These are phyloP conservation scores for Nemania serpens DNA, from an alignment of 2,329 filamentous ascomycete genomes.

Conservation along the genomic window DNA sequence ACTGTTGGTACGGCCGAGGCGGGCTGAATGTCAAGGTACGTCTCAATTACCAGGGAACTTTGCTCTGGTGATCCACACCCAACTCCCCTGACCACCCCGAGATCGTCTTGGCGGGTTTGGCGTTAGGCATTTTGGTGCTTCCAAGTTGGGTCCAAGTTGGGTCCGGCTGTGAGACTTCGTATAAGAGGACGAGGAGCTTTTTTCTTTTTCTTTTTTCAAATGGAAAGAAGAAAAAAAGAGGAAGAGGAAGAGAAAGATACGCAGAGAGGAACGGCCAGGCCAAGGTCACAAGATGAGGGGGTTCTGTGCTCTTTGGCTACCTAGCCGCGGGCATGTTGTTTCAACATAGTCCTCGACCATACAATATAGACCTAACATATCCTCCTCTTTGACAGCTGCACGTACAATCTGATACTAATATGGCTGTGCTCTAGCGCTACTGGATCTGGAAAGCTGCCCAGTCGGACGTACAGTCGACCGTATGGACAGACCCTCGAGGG, in stretches of 20 bases:
- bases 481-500: slow-evolving; percentile 69
- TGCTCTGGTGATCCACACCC: neutral
- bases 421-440: slow-evolving; percentile 56
- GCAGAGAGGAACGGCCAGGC: neutral
- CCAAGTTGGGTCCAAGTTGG: neutral
- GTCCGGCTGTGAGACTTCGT: neutral
- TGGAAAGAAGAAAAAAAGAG: no score
- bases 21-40: slow-evolving; percentile 65
- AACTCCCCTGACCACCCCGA: neutral
- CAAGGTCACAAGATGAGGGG: neutral
- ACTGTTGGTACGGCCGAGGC: slow-evolving; percentile 69
- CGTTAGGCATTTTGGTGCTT: slow-evolving; percentile 5
- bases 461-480: slow-evolving; percentile 60
- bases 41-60: slow-evolving; percentile 5
- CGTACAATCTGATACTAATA: slow-evolving; percentile 25
- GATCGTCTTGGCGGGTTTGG: neutral
- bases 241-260: no score
- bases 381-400: neutral
- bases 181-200: no score
- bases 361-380: slow-evolving; percentile 23
- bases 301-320: neutral
- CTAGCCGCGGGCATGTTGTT: slow-evolving; percentile 24
- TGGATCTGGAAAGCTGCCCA: slow-evolving; percentile 75
- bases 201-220: no score
- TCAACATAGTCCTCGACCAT: slow-evolving; percentile 29